A percentile compares a stretch with the other conserved stretches of the same genome.
phyloP scores from a whole-genome alignment of 2,329 filamentous ascomycete species.

The Cordyceps militaris region DNA sequence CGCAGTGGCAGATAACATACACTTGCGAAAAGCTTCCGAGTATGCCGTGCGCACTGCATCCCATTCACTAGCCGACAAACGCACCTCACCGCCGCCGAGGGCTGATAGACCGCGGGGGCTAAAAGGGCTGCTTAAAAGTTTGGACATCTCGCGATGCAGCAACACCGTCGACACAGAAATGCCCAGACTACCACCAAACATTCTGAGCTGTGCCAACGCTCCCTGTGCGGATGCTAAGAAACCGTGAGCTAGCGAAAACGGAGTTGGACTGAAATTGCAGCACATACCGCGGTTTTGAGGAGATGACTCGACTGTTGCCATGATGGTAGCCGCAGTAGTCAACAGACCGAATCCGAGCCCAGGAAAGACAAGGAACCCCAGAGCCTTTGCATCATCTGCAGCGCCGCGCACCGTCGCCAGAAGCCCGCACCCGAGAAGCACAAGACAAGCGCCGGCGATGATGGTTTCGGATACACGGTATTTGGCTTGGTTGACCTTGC shows the following conservation, averaged over 20 bases:
- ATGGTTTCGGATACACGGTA: conserved; percentile 38
- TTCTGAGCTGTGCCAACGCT: conserved; percentile 43
- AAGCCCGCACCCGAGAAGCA: conserved; percentile 41
- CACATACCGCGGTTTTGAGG: conserved; percentile 39
- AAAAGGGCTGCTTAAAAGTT: conserved; percentile 23
- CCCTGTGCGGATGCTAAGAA: conserved; percentile 43
- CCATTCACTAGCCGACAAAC: conserved; percentile 24
- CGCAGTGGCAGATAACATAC: conserved; percentile 31
- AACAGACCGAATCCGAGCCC: conserved; percentile 46
- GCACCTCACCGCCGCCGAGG: conserved; percentile 17
- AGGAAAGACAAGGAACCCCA: conserved; percentile 43
- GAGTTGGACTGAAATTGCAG: neutral
- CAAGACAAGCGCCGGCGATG: conserved; percentile 32
- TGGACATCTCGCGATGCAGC: conserved; percentile 25
- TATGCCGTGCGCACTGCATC: conserved; percentile 32
- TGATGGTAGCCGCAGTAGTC: conserved; percentile 40
- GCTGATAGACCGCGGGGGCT: conserved; percentile 23
- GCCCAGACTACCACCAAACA: conserved; percentile 47
- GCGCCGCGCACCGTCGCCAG: conserved; percentile 30
- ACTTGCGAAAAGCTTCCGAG: conserved; percentile 36
- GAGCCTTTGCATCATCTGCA: conserved; percentile 35
- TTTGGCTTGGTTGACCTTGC: conserved; percentile 34
- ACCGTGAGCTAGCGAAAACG: neutral
- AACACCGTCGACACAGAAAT: conserved; percentile 47
- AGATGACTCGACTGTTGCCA: conserved; percentile 35